Percentiles rank a stretch among this genome's conserved stretches.
Conservation (phyloP, 768 basidiomycete species). For the Leucocoprinus sp. region DNA sequence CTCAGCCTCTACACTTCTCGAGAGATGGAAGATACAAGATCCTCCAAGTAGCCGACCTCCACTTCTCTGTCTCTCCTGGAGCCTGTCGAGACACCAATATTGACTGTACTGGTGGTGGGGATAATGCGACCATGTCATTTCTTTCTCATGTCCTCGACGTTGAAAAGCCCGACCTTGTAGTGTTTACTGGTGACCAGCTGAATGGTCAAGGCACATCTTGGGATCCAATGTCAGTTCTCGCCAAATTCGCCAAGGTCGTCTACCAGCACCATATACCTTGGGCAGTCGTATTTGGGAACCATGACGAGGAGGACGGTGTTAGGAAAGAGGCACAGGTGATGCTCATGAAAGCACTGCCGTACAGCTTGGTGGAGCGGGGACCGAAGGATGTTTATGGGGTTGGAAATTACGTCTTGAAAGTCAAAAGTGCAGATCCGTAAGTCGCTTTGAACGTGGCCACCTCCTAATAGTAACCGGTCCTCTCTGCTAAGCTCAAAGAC, state of each 20-base stretch:
- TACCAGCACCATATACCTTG: conserved; percentile 76
- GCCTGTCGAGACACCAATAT: conserved; percentile 65
- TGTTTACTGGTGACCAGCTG: conserved; percentile 90
- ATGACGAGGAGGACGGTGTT: conserved; percentile 72
- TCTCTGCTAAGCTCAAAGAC: conserved; percentile 57
- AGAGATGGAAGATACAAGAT: conserved; percentile 81
- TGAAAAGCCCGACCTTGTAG: conserved; percentile 86
- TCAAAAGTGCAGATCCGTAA: conserved; percentile 77
- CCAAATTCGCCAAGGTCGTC: conserved; percentile 79
- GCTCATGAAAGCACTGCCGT: conserved; percentile 74
- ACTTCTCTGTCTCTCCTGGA: conserved; percentile 80
- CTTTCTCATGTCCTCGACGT: conserved; percentile 61
- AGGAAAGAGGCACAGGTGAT: conserved; percentile 57
- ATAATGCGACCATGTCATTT: conserved; percentile 71
- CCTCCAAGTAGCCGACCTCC: conserved; percentile 87
- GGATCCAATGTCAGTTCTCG: conserved; percentile 81
- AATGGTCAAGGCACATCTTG: conserved; percentile 89
- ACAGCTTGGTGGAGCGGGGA: conserved; percentile 73
- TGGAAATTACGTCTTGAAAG: conserved; percentile 86
- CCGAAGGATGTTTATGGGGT: conserved; percentile 82
- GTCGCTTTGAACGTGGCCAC: conserved; percentile 21
- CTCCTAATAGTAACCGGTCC: background rate
- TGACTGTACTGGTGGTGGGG: conserved; percentile 43
- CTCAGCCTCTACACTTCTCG: conserved; percentile 78
- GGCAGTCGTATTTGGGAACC: conserved; percentile 92